Evolutionary conservation across 768 basidiomycete genomes (phyloP), one percentile per base, ranked within the genome.

Genomic region (Macrolepiota fuliginosa): DNA sequence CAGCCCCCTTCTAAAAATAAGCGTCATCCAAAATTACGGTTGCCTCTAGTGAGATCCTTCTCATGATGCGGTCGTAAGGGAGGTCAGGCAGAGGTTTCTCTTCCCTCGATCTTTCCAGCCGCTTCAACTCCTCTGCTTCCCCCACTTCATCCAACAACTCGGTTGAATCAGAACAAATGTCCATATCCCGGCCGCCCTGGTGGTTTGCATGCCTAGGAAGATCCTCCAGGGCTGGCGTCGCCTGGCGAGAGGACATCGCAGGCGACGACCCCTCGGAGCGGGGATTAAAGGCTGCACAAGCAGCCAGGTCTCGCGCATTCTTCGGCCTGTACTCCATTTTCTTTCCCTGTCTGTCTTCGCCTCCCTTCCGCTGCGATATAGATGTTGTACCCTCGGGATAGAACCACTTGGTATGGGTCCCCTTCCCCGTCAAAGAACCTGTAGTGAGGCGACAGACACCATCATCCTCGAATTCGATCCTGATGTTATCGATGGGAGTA

Each of bases 31-130:
- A 24, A 25, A 58, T 51, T 36, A 58, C 1, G 4, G 57, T 58
- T 12, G 57, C 47, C 12, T 58, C 57, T 12, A 50, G 32, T 13
- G 57, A 49, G 15, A 58, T 58, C 46, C 57, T 49, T 47, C 27
- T 58, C 57, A 58, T 58, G 19, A 58, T 58, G 19, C 49, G 35
- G 6, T 51, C 57, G 9, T 37, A 58, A 25, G 57, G 57, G 17
- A 58, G 37, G 36, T 58, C 22, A 2, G 57, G 57, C 9, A 58
- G n/a, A 15, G 36, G 19, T 2, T 51, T 47, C 24, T 50, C 36
- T 27, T 22, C n/a, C 42, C 19, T 39, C 24, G 35, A 54, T 10
- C 13, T 19, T 7, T 37, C 15, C 24, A 27, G 22, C 19, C 35
- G n/a, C 35, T 29, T 49, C 56, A 35, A 15, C 57, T 36, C 53